Conservation (phyloP, 2,329 filamentous ascomycete species). For the Ophiostoma populinum region DNA sequence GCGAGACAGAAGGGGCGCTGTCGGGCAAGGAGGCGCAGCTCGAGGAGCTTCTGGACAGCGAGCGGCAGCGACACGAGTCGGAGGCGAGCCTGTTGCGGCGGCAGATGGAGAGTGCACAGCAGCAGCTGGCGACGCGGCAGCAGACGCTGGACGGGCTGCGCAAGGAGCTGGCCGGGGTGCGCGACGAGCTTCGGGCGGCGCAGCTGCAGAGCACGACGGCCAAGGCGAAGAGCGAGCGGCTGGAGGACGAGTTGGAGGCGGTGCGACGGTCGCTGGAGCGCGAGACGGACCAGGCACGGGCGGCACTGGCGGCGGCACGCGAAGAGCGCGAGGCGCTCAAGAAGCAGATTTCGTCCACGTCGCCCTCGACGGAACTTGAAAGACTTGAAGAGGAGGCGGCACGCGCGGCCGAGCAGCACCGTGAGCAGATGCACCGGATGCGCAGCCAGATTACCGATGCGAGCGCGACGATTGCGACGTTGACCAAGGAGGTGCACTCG, state of each 20-base stretch:
- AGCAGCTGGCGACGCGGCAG: constrained; percentile 51
- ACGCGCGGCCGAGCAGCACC: constrained; percentile 18
- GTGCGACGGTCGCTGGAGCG: constrained; percentile 49
- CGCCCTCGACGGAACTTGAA: background rate
- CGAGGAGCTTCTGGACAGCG: constrained; percentile 50
- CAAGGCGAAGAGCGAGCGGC: constrained; percentile 44
- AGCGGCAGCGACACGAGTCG: constrained; percentile 51
- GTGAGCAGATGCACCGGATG: constrained; percentile 31
- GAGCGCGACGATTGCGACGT: constrained; percentile 42
- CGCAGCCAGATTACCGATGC: constrained; percentile 39
- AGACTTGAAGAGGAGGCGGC: constrained; percentile 2
- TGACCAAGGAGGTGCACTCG: no score
- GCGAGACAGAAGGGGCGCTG: constrained; percentile 48
- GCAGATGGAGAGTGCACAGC: constrained; percentile 60
- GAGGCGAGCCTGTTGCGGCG: constrained; percentile 53
- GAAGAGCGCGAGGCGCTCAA: constrained; percentile 27
- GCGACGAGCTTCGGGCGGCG: constrained; percentile 53
- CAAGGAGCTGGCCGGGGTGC: constrained; percentile 45
- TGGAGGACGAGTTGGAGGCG: constrained; percentile 65
- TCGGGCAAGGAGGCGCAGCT: constrained; percentile 51
- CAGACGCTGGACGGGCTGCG: constrained; percentile 47
- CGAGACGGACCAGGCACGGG: constrained; percentile 41
- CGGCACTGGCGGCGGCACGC: constrained; percentile 26
- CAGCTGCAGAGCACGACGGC: constrained; percentile 45
- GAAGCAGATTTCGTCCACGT: constrained; percentile 21